Percentiles rank a stretch among this genome's conserved stretches.
Conservation (phyloP, 2,329 filamentous ascomycete genomes). For the Phyllosticta paracitricarpa region DNA sequence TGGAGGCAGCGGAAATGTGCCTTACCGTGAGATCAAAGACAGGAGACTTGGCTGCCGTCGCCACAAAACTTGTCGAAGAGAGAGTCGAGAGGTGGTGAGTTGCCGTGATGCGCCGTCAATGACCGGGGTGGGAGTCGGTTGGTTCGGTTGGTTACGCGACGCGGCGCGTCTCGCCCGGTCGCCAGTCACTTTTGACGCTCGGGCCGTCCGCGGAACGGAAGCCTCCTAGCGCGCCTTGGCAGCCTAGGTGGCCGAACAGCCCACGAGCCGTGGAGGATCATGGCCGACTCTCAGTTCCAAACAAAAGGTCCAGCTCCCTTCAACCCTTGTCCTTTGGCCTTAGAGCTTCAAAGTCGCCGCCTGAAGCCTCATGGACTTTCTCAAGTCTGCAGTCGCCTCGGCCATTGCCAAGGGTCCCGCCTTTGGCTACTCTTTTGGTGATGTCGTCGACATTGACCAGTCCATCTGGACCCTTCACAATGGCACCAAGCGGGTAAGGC, state of each 20-base stretch:
- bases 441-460: conserved; percentile 82
- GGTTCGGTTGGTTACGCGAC: neutral
- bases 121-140: neutral
- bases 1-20: neutral
- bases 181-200: neutral
- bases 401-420: conserved; percentile 91
- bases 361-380: conserved; percentile 71
- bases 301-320: neutral
- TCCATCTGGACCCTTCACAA: conserved; percentile 97
- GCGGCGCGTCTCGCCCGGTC: too few relatives aligned
- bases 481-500: conserved; percentile 71
- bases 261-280: neutral
- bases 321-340: neutral
- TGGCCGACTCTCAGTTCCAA: neutral
- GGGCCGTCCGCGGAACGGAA: neutral
- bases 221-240: neutral
- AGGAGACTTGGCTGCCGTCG: neutral
- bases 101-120: neutral
- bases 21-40: neutral
- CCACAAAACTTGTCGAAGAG: neutral
- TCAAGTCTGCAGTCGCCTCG: conserved; percentile 94
- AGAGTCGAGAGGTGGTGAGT: neutral
- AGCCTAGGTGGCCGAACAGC: neutral
- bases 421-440: conserved; percentile 87
- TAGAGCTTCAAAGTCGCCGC: neutral